Evolutionary conservation across 1,284 basidiomycete species (phyloP).

Genomic region (Phellopilus nigrolimitatus): DNA sequence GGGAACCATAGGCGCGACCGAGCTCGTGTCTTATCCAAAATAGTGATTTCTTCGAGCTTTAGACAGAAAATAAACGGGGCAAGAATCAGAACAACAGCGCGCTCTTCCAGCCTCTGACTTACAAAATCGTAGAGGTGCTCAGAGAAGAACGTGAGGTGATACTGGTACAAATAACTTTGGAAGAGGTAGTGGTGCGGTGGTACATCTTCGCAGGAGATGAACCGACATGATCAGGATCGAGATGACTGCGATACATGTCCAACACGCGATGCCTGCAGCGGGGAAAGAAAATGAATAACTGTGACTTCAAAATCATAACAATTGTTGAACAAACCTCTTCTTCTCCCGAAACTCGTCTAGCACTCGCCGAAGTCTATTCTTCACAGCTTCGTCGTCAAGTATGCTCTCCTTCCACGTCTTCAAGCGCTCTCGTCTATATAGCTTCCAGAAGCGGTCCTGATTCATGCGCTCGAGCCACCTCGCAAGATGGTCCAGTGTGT

Average conservation of each 20-base stretch:
- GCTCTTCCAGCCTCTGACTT: background rate
- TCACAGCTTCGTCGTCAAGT: conserved; percentile 35
- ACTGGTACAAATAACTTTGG: conserved; percentile 69
- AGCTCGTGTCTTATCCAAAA: conserved; percentile 29
- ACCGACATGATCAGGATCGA: conserved; percentile 44
- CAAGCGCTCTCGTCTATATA: conserved; percentile 34
- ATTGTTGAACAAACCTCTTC: conserved; percentile 41
- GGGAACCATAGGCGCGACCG: conserved; percentile 68
- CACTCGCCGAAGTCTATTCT: conserved; percentile 35
- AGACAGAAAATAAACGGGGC: background rate
- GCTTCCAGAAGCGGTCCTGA: conserved; percentile 31
- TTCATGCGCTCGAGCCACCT: conserved; percentile 49
- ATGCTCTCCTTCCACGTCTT: conserved; percentile 34
- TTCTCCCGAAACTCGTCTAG: conserved; percentile 47
- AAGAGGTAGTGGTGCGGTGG: conserved; percentile 65
- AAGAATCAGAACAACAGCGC: conserved; percentile 33
- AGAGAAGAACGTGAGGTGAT: conserved; percentile 36
- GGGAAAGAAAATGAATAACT: background rate
- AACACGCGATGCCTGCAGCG: conserved; percentile 56
- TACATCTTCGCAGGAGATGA: conserved; percentile 29
- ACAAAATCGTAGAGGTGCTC: conserved; percentile 30
- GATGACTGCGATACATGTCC: conserved; percentile 63
- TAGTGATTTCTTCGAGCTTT: background rate
- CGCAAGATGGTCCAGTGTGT: conserved; percentile 42
- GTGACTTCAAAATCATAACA: background rate